Base-by-base conservation (phyloP, 768 basidiomycete genomes). In the Pleurotus salmoneostramineus region DNA sequence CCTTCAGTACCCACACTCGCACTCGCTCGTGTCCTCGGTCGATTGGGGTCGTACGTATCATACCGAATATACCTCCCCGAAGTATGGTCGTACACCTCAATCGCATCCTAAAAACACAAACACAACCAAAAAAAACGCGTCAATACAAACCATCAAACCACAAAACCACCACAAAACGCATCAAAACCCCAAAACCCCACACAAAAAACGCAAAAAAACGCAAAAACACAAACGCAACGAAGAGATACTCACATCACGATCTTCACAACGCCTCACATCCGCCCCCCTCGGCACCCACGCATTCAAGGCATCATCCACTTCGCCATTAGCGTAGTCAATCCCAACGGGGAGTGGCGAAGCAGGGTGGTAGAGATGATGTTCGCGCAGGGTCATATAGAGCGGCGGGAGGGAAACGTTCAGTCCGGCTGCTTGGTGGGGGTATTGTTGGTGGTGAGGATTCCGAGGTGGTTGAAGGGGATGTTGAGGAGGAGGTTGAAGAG, bases 241-340 rank as follows among this genome's bases (percentile, higher is more conserved):
- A 27, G 21, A 27, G 21, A 27, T 3, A 27, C 21, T 27, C 21
- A 27, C 21, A 27, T 15, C 50, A 35, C 50, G 17, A 52, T 37
- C 50, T 36, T 72, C 60, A 34, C 62, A 63, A 44, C 69, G 68
- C 36, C 62, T 68, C 55, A 81, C 61, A 14, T 58, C 64, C 42
- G 70, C 21, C 35, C 74, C 69, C 62, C 62, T 66, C 45, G 81
- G 81, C 36, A 80, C 60, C 80, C 79, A 82, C 34, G 76, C 79
- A 57, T 77, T 80, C 35, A 80, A 68, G 50, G 80, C 60, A 61
- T 81, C 74, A 58, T 80, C 77, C 32, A 48, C 43, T 15, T 68
- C 73, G 14, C 66, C 62, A 35, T 61, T 27, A 1, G 21, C 21
- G 3, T 27, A 67, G 59, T 74, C 72, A 2, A 65, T 58, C 5